Base-by-base conservation (phyloP, 257 asterid species). In the Rauvolfia tetraphylla region DNA sequence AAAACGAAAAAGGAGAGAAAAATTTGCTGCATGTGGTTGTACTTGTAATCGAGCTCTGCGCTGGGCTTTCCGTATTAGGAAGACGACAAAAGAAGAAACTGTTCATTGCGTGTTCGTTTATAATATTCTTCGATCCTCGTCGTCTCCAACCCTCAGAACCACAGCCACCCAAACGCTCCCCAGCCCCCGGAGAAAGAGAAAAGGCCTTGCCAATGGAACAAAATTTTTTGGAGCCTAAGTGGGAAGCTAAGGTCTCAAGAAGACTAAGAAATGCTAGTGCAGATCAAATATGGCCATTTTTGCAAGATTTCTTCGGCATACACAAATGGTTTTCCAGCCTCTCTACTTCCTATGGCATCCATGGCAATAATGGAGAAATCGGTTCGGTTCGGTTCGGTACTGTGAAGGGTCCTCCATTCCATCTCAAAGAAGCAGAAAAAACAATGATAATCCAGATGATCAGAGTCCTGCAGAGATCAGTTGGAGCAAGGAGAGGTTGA, bases 381-480 rank as follows among this genome's bases (percentile, higher is more conserved):
- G 92, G 96, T 2, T 92, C 94, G 92, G 96, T 2, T 92, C 94
- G 83, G 56, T 91, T 61, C 94, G 97, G 25, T 85, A 86, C 75
- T 87, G 90, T 36, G 80, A 88, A 15, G 98, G 95, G 1, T 87
- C 67, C n/a, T 86, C 88, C 12, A 79, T 92, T 69, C 86, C 84
- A 11, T 11, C 82, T 59, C 42, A 61, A 66, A 39, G 41, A 29
- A 41, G 22, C 56, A 23, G 2, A 8, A 74, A 49, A 5, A 79
- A 18, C 11, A 46, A 33, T 11, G 67, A 27, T n/a, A 20, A n/a
- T n/a, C n/a, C n/a, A n/a, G n/a, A 3, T 7, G 15, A 36, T 0
- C 70, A 39, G 12, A 22, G 42, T 23, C 65, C 49, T 61, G 18
- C 80, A 20, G 72, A 13, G 12, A 14, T 85, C 74, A 12, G 49